These are phyloP conservation scores for Fraxinus nigra DNA, from an alignment of 305 asterid species.

Conservation along the genomic window DNA sequence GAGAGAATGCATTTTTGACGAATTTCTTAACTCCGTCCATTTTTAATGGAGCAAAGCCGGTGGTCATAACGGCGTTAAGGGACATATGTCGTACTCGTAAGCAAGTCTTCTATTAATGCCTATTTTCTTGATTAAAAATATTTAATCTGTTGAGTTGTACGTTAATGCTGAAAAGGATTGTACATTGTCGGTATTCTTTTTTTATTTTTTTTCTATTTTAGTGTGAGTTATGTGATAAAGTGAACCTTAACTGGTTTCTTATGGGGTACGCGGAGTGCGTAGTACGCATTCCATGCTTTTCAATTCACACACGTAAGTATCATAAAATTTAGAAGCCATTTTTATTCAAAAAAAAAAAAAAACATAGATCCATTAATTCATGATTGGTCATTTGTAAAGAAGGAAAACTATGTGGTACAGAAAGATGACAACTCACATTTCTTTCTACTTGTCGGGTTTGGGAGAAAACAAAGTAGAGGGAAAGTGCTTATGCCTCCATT, in stretches of 20 bases:
- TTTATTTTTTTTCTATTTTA: background rate
- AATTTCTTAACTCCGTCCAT: constrained; percentile 44
- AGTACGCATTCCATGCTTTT: constrained; percentile 44
- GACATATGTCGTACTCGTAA: background rate
- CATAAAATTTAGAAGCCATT: background rate
- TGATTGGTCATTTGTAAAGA: background rate
- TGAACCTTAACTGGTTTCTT: constrained; percentile 30
- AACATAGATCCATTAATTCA: background rate
- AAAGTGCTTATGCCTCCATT: background rate
- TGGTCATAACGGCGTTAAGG: constrained; percentile 40
- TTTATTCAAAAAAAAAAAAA: background rate
- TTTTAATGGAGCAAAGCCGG: constrained; percentile 15
- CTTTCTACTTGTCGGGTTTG: background rate
- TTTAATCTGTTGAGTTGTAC: background rate
- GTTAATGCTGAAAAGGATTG: constrained; percentile 1
- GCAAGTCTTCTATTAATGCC: constrained; percentile 2
- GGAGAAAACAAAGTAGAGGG: background rate
- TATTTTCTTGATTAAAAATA: background rate
- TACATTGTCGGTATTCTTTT: constrained; percentile 17
- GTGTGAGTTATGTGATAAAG: background rate
- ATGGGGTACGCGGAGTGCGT: constrained; percentile 48
- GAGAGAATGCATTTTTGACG: constrained; percentile 29
- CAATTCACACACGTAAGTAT: constrained; percentile 29
- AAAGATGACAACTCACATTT: background rate
- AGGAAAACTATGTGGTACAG: background rate